phyloP scores from a whole-genome alignment of 2,329 filamentous ascomycete genomes.

The Trichoderma koningii region DNA sequence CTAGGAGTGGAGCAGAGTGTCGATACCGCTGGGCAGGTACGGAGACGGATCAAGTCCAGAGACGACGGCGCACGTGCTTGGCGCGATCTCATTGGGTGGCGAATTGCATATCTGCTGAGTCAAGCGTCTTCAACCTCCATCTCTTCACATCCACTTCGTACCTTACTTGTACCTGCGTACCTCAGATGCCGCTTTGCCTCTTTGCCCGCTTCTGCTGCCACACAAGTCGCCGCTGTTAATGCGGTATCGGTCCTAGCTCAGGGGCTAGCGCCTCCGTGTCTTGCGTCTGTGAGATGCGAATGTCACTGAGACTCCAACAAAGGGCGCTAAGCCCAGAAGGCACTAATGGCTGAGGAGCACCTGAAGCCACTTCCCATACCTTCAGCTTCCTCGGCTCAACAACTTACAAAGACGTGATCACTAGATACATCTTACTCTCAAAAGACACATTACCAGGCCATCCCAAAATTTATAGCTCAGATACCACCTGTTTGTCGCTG shows the following conservation, averaged over 20 bases:
- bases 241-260: not conserved
- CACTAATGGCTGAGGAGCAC: not conserved
- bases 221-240: not conserved
- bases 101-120: not conserved
- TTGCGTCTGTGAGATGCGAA: not conserved
- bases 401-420: too few species aligned
- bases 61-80: slow-evolving; percentile 13
- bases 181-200: not conserved
- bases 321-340: not conserved
- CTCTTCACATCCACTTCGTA: not conserved
- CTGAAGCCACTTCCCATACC: not conserved
- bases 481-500: too few species aligned
- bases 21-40: not conserved
- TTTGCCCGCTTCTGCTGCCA: not conserved
- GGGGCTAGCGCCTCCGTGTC: not conserved
- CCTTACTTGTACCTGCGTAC: not conserved
- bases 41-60: slow-evolving; percentile 1
- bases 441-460: too few species aligned
- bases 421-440: too few species aligned
- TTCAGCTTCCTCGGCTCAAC: not conserved
- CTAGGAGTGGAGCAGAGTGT: slow-evolving; percentile 8
- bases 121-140: slow-evolving; percentile 7
- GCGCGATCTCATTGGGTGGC: slow-evolving; percentile 9
- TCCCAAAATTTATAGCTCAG: too few species aligned
- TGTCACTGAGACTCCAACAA: not conserved